A percentile compares a stretch with the other conserved stretches of the same genome.
Conservation (phyloP, 2,329 filamentous ascomycete genomes). For the Trichocomaceae sp. region DNA sequence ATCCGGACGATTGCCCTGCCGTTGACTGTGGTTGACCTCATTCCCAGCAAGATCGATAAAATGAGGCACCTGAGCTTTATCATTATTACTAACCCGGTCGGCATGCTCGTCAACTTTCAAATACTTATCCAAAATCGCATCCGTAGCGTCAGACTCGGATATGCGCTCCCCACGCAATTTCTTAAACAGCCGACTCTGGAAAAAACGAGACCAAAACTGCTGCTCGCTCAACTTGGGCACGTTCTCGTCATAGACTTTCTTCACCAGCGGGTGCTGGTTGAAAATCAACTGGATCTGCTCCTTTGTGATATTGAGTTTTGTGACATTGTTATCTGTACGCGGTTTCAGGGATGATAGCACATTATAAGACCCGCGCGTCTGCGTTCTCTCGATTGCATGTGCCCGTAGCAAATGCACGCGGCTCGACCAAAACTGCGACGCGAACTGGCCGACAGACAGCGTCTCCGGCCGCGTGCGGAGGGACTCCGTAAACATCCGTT, state of each 20-base stretch:
- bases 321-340: slow-evolving; percentile 64
- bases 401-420: slow-evolving; percentile 78
- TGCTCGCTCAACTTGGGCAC: slow-evolving; percentile 72
- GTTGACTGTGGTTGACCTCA: slow-evolving; percentile 86
- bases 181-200: slow-evolving; percentile 82
- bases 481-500: slow-evolving; percentile 81
- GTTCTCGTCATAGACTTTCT: slow-evolving; percentile 85
- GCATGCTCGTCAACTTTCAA: slow-evolving; percentile 62
- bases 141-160: slow-evolving; percentile 66
- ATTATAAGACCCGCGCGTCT: slow-evolving; percentile 86
- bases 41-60: slow-evolving; percentile 92
- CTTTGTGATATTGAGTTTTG: slow-evolving; percentile 76
- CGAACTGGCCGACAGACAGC: slow-evolving; percentile 73
- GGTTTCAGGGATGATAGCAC: slow-evolving; percentile 86
- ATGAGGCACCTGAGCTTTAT: slow-evolving; percentile 71
- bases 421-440: slow-evolving; percentile 90
- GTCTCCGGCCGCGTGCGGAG: slow-evolving; percentile 75
- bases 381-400: slow-evolving; percentile 80
- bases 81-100: slow-evolving; percentile 41
- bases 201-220: slow-evolving; percentile 92
- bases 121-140: slow-evolving; percentile 80
- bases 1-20: slow-evolving; percentile 80
- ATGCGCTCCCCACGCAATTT: slow-evolving; percentile 86
- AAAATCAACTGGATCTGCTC: slow-evolving; percentile 94
- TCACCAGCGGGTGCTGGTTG: slow-evolving; percentile 83